These are phyloP conservation scores for Eucalyptus paniculata DNA, from an alignment of 345 rosid genomes.

Conservation along the genomic window DNA sequence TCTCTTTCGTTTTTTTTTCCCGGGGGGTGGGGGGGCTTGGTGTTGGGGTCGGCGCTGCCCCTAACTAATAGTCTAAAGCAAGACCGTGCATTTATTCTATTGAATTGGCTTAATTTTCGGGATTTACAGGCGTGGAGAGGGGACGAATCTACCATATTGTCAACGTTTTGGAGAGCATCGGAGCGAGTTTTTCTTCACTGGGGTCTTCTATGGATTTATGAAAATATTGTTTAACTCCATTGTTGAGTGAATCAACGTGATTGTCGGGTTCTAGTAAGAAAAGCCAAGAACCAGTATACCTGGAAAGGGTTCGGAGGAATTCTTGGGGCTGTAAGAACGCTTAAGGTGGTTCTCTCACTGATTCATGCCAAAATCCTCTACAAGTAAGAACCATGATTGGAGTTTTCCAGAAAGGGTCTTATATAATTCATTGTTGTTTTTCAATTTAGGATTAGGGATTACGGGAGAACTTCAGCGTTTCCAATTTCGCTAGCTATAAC, in stretches of 20 bases:
- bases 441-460: slow-evolving; percentile 36
- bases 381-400: not conserved
- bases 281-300: slow-evolving; percentile 12
- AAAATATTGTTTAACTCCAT: not conserved
- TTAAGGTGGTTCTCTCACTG: slow-evolving; percentile 14
- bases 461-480: slow-evolving; percentile 19
- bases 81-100: not conserved
- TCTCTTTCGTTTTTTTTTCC: no score
- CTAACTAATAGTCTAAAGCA: not conserved
- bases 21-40: no score
- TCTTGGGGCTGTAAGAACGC: slow-evolving; percentile 1
- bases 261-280: slow-evolving; percentile 52
- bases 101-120: not conserved
- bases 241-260: not conserved
- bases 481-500: slow-evolving; percentile 15
- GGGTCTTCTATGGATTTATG: not conserved
- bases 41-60: not conserved
- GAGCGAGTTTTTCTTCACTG: slow-evolving; percentile 27
- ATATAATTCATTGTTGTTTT: not conserved
- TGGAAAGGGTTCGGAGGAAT: slow-evolving; percentile 25
- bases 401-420: not conserved
- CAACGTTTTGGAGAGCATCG: slow-evolving; percentile 77
- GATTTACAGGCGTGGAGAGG: slow-evolving; percentile 58
- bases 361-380: not conserved
- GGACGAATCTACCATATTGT: slow-evolving; percentile 83